These are phyloP conservation scores for Rutstroemia sp. DNA, from an alignment of 2,329 filamentous ascomycete species.

Conservation along the genomic window DNA sequence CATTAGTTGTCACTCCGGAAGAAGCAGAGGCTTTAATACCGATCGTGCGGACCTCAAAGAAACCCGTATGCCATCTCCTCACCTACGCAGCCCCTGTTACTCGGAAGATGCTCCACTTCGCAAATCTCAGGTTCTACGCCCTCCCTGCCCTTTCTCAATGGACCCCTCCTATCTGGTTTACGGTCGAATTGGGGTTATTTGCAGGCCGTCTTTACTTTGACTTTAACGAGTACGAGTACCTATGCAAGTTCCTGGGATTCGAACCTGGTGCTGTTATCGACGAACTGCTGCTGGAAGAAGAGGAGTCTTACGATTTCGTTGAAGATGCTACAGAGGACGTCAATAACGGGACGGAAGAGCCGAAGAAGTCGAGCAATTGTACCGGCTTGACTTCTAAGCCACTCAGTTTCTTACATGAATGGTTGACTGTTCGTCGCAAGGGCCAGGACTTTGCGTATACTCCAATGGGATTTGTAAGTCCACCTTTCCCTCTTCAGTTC, in stretches of 20 bases:
- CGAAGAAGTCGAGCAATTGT: neutral
- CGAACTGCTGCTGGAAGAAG: constrained; percentile 1
- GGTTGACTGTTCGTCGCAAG: constrained; percentile 45
- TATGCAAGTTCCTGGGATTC: constrained; percentile 27
- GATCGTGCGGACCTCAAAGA: constrained; percentile 27
- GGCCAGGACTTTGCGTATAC: constrained; percentile 51
- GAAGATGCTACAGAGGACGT: neutral
- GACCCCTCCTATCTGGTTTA: constrained; percentile 44
- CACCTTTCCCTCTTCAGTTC: no score
- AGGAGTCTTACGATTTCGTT: no score
- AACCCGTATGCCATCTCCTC: constrained; percentile 38
- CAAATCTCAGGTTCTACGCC: constrained; percentile 43
- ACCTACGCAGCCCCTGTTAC: constrained; percentile 55
- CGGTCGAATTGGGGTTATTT: constrained; percentile 51
- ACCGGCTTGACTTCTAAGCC: constrained; percentile 31
- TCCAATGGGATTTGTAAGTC: constrained; percentile 39
- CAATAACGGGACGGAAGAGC: neutral
- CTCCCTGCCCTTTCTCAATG: constrained; percentile 35
- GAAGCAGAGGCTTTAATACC: constrained; percentile 52
- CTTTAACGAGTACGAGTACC: constrained; percentile 36
- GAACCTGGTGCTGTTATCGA: constrained; percentile 1
- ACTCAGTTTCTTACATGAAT: constrained; percentile 46
- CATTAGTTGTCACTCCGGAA: constrained; percentile 53
- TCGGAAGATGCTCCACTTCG: constrained; percentile 53
- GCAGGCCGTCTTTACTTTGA: constrained; percentile 54